Percentiles rank a stretch among this genome's conserved stretches.
Conservation (phyloP, 257 asterid species). For the Oldenlandia corymbosa region DNA sequence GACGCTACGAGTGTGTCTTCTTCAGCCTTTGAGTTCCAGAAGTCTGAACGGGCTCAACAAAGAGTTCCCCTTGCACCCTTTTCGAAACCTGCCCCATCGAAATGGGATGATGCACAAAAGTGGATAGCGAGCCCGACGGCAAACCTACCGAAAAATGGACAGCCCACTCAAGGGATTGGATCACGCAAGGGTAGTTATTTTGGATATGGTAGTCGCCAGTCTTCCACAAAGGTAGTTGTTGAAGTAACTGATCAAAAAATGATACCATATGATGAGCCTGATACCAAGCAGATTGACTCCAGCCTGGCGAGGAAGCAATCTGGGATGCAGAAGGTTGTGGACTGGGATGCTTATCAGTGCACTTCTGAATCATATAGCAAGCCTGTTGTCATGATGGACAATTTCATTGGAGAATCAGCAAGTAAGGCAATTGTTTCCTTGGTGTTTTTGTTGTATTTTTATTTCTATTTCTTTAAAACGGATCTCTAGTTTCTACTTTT, state of each 20-base stretch:
- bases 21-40: slow-evolving; percentile 35
- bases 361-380: slow-evolving; percentile 27
- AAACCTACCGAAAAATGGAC: slow-evolving; percentile 20
- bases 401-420: slow-evolving; percentile 26
- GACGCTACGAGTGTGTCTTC: slow-evolving; percentile 23
- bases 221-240: slow-evolving; percentile 24
- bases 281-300: slow-evolving; percentile 35
- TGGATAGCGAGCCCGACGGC: slow-evolving; percentile 43
- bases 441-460: slow-evolving; percentile 2
- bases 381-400: slow-evolving; percentile 30
- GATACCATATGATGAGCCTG: slow-evolving; percentile 31
- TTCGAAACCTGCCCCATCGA: slow-evolving; percentile 37
- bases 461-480: not conserved
- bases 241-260: slow-evolving; percentile 31
- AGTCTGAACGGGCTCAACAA: slow-evolving; percentile 28
- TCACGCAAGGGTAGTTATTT: slow-evolving; percentile 24
- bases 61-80: slow-evolving; percentile 32
- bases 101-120: slow-evolving; percentile 45
- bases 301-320: slow-evolving; percentile 25
- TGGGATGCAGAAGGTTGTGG: slow-evolving; percentile 30
- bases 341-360: slow-evolving; percentile 30
- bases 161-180: slow-evolving; percentile 28
- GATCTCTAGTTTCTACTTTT: not conserved
- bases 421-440: slow-evolving; percentile 23
- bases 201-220: slow-evolving; percentile 25